Evolutionary conservation across 75 land plant genomes (phyloP), one percentile per base, ranked within the genome.

Genomic region (Selaginella tamariscina): DNA sequence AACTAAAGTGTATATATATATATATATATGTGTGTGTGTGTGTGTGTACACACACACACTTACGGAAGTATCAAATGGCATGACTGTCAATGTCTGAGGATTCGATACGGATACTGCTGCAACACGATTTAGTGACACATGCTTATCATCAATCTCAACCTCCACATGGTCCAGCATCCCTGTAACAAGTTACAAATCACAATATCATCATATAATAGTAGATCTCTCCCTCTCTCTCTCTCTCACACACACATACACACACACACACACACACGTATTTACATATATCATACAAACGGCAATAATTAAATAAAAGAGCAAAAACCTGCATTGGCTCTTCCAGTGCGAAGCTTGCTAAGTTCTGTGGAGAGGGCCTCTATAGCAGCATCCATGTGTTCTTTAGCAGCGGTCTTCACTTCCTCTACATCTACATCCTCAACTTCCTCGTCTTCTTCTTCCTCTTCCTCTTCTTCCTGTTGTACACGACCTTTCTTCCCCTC

Each of bases 121-220:
- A 22, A 94, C 57, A 32, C 72, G 91, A 33, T 69, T 79, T 49
- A 94, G 75, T 1, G 88, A 81, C 32, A 76, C 59, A 75, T 80
- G 80, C 26, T 79, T 72, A 32, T 91, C 91, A 72, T 72, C 56
- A 29, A 74, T 73, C 26, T 84, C 90, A 24, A 87, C 83, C 29
- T 68, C 72, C 31, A 94, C 84, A 82, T 94, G 98, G 72, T 94
- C 98, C 56, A 94, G 85, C 91, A 90, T 90, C 29, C 97, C 97
- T 91, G 85, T 28, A 78, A 23, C 27, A 24, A 65, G 8, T 65
- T n/a, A 11, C 9, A 60, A 21, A 9, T 21, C 24, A 24, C 24
- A 8, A 24, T 9, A n/a, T 21, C 24, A 60, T 9, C 64, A 20
- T 20, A 60, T 60, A 8, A 20, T n/a, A n/a, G n/a, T n/a, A n/a